Conservation (phyloP, 2,329 filamentous ascomycete species). For the Nemania sp. region DNA sequence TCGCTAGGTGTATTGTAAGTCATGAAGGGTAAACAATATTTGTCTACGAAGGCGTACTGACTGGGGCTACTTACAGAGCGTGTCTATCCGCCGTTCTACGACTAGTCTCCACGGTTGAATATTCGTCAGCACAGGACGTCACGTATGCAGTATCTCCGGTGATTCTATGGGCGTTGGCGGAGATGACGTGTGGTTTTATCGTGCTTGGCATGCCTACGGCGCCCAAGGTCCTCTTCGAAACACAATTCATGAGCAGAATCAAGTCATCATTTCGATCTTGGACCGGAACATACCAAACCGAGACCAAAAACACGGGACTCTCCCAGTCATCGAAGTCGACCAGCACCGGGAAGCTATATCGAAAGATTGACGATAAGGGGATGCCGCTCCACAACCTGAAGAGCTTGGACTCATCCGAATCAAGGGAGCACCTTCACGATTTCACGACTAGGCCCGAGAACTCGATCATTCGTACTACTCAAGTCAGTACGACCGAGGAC, state of each 20-base stretch:
- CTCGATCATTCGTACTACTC: conserved; percentile 32
- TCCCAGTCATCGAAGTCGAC: conserved; percentile 15
- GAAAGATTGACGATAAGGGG: conserved; percentile 29
- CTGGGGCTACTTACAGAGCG: conserved; percentile 39
- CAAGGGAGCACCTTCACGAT: conserved; percentile 31
- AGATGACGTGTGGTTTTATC: conserved; percentile 52
- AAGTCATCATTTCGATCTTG: conserved; percentile 25
- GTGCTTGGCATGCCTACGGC: conserved; percentile 45
- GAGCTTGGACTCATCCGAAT: conserved; percentile 23
- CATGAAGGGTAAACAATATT: background rate
- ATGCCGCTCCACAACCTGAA: conserved; percentile 28
- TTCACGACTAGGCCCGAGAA: conserved; percentile 17
- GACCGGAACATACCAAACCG: conserved; percentile 23
- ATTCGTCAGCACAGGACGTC: conserved; percentile 35
- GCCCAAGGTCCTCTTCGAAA: conserved; percentile 42
- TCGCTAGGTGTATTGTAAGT: conserved; percentile 37
- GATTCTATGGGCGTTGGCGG: conserved; percentile 48
- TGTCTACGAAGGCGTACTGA: background rate
- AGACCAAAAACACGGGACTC: conserved; percentile 13
- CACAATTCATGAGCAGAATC: conserved; percentile 27
- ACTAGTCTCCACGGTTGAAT: conserved; percentile 40
- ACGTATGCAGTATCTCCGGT: conserved; percentile 46
- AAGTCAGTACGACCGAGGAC: conserved; percentile 23
- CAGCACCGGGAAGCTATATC: conserved; percentile 19
- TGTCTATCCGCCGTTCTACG: conserved; percentile 46